Evolutionary conservation across 768 basidiomycete genomes (phyloP), one percentile per base, ranked within the genome.

Genomic region (Boletellus ananas): DNA sequence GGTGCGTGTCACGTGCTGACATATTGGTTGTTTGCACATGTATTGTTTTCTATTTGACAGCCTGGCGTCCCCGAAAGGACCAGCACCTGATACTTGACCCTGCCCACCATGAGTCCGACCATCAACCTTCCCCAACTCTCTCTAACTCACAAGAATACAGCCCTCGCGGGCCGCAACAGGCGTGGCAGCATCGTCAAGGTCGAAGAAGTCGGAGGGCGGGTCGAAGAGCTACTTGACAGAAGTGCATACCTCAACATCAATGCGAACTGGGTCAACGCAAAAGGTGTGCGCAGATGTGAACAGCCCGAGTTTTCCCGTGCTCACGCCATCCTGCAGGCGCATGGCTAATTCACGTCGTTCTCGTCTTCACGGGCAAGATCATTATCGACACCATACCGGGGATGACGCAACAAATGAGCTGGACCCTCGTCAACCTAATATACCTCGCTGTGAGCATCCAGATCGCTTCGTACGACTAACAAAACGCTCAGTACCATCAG

Each of bases 341-440:
- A 58, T 99, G 96, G 96, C 72, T 95, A 59, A 97, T 99, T 52
- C 96, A 99, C 67, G 82, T 94, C 48, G 85, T 98, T 35, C 83
- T 99, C 63, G 93, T 99, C 61, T 77, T 89, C 46, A 70, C 81
- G 20, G 93, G 90, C 49, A 99, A 98, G 73, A 79, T 98, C 56
- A 79, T 94, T 59, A 81, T 99, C 61, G 95, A 98, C 74, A 87
- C 87, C 16, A 77, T 98, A 38, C 96, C 96, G 0, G 91, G 93
- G 27, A 92, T 98, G 81, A 86, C 85, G 7, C 92, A 91, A 66
- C 84, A 97, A 72, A 75, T 93, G 40, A 93, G 92, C 66, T 99
- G 96, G 96, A 95, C 94, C 9, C 73, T 92, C 36, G 89, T 93
- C 54, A 95, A 96, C 66, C 71, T 97, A 36, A 66, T 87, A 55